phyloP scores from a whole-genome alignment of 805 yeast genomes.

The Zygotorulaspora florentina region DNA sequence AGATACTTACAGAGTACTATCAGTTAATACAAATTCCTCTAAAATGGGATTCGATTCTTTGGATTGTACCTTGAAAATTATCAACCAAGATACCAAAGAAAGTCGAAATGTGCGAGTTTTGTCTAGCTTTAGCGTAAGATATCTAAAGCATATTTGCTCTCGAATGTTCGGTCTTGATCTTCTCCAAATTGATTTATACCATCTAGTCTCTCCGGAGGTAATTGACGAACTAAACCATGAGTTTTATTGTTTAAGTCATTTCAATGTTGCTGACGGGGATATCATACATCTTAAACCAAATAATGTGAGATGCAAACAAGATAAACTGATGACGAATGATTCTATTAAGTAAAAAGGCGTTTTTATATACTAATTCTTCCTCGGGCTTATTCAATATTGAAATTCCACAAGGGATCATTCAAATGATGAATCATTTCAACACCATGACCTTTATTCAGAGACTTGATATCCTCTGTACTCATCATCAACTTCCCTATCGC shows the following conservation, averaged over 20 bases:
- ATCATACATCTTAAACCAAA: constrained; percentile 6
- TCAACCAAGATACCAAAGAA: constrained; percentile 2
- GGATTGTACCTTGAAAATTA: constrained; percentile 11
- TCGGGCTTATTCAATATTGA: constrained; percentile 42
- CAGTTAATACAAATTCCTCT: not conserved
- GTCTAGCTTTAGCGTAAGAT: constrained; percentile 20
- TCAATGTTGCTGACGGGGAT: constrained; percentile 13
- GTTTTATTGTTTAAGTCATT: constrained; percentile 20
- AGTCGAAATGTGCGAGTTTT: constrained; percentile 9
- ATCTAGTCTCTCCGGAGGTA: constrained; percentile 5
- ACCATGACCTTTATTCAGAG: constrained; percentile 82
- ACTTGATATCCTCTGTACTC: constrained; percentile 86
- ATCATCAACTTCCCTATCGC: constrained; percentile 85
- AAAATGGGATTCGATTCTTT: constrained; percentile 15
- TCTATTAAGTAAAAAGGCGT: too few relatives aligned
- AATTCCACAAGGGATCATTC: constrained; percentile 86
- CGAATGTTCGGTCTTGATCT: constrained; percentile 4
- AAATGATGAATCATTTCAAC: constrained; percentile 76
- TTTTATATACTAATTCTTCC: not conserved
- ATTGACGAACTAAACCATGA: constrained; percentile 16
- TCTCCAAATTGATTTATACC: constrained; percentile 11
- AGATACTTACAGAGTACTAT: constrained; percentile 33
- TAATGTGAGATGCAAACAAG: not conserved
- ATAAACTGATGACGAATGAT: too few relatives aligned
- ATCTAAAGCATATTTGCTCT: constrained; percentile 23